Percentiles rank a stretch among this genome's conserved stretches.
phyloP scores from a whole-genome alignment of 1,284 basidiomycete species.

The Leccinum fallax region DNA sequence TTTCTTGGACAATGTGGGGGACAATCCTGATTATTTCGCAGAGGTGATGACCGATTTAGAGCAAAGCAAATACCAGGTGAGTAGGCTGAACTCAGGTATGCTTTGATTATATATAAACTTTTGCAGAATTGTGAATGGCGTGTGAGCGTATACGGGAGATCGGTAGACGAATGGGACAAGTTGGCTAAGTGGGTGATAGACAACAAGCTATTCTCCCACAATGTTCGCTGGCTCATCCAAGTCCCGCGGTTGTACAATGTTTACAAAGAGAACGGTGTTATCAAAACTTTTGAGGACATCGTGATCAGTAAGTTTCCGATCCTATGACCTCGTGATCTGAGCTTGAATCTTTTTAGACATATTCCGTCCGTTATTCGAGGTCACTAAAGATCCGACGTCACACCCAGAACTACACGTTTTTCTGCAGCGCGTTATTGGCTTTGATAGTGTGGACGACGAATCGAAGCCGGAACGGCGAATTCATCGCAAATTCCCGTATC shows the following conservation, averaged over 20 bases:
- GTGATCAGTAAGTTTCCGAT: conserved; percentile 69
- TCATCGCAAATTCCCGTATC: conserved; percentile 96
- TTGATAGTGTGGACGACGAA: conserved; percentile 98
- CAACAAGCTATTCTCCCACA: conserved; percentile 94
- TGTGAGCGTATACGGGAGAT: conserved; percentile 91
- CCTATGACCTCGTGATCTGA: not conserved
- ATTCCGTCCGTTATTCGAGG: conserved; percentile 94
- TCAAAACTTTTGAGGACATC: conserved; percentile 91
- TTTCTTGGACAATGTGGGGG: conserved; percentile 1
- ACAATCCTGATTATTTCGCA: conserved; percentile 34
- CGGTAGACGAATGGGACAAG: conserved; percentile 92
- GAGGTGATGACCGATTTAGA: conserved; percentile 97
- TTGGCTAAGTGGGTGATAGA: conserved; percentile 96
- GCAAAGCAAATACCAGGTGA: conserved; percentile 96
- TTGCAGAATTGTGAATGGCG: conserved; percentile 93
- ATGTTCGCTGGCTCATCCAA: conserved; percentile 98
- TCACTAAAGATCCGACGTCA: conserved; percentile 86
- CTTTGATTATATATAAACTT: conserved; percentile 4
- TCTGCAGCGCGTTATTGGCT: conserved; percentile 93
- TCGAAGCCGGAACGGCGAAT: conserved; percentile 91
- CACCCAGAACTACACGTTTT: conserved; percentile 97
- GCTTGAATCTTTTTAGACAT: conserved; percentile 61
- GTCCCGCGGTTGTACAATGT: conserved; percentile 95
- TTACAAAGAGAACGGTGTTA: conserved; percentile 88
- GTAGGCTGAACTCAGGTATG: not conserved